Evolutionary conservation across 352 stramenopile genomes (phyloP).

Genomic region (Peronospora belbahrii): DNA sequence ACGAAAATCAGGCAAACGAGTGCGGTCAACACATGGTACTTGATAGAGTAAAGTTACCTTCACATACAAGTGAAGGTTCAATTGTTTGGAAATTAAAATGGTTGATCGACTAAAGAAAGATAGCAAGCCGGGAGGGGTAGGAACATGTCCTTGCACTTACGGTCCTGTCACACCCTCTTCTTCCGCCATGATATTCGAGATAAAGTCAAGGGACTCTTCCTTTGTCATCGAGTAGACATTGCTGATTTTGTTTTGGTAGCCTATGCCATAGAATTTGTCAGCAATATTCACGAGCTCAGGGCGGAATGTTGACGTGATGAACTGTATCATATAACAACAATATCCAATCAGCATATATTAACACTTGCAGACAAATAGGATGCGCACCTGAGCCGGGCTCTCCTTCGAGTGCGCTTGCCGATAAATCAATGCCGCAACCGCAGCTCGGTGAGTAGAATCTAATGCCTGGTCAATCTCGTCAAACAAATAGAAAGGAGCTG

Average conservation of each 20-base stretch:
- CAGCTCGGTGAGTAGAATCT: slow-evolving; percentile 96
- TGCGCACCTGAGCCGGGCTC: slow-evolving; percentile 90
- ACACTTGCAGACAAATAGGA: neutral
- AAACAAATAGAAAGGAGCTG: slow-evolving; percentile 99
- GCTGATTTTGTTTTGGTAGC: slow-evolving; percentile 98
- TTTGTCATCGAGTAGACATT: slow-evolving; percentile 92
- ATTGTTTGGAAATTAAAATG: slow-evolving; percentile 13
- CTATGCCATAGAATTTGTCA: slow-evolving; percentile 97
- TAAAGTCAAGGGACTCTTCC: slow-evolving; percentile 96
- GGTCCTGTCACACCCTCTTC: slow-evolving; percentile 63
- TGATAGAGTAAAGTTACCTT: slow-evolving; percentile 16
- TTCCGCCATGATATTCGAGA: slow-evolving; percentile 87
- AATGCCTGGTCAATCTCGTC: slow-evolving; percentile 99
- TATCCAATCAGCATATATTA: slow-evolving; percentile 5
- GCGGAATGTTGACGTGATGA: slow-evolving; percentile 99
- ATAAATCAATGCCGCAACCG: slow-evolving; percentile 95
- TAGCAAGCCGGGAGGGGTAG: neutral
- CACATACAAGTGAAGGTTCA: neutral
- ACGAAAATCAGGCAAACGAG: slow-evolving; percentile 64
- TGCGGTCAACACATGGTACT: slow-evolving; percentile 24
- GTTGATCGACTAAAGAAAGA: slow-evolving; percentile 8
- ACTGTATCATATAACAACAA: too few species aligned
- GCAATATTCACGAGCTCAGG: slow-evolving; percentile 97
- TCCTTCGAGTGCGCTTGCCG: slow-evolving; percentile 92
- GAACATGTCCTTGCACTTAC: slow-evolving; percentile 3